A percentile compares a stretch with the other conserved stretches of the same genome.
Conservation (phyloP, 495 filamentous ascomycete genomes). For the Penicillium bialowiezense region DNA sequence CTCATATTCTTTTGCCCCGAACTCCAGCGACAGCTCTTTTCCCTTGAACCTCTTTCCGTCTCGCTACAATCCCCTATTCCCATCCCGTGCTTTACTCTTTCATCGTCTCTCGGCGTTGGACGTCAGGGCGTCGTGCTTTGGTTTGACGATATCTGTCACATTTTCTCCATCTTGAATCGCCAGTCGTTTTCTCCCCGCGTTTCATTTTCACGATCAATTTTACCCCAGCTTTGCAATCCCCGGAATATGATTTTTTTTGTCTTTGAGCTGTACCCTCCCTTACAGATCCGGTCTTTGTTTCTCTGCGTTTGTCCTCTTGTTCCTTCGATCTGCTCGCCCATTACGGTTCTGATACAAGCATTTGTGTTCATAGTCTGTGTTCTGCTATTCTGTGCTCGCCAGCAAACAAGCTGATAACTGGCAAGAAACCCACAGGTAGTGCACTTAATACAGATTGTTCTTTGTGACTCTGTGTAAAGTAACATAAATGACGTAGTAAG, state of each 20-base stretch:
- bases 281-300: conserved; percentile 8
- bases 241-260: conserved; percentile 12
- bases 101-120: conserved; percentile 48
- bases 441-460: conserved; percentile 12
- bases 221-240: conserved; percentile 2
- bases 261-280: conserved; percentile 15
- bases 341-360: conserved; percentile 3
- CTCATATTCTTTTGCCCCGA: conserved; percentile 14
- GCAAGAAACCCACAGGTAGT: conserved; percentile 19
- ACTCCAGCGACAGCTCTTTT: conserved; percentile 24
- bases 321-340: conserved; percentile 8
- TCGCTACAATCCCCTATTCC: conserved; percentile 13
- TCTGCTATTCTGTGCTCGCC: not conserved
- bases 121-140: conserved; percentile 46
- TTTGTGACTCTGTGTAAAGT: too few species aligned
- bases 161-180: conserved; percentile 26
- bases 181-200: conserved; percentile 12
- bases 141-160: conserved; percentile 33
- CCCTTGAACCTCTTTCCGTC: conserved; percentile 16
- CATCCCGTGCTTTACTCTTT: conserved; percentile 33
- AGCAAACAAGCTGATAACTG: conserved; percentile 10
- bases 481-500: too few species aligned
- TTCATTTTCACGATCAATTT: not conserved
- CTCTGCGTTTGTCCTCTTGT: conserved; percentile 1
- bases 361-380: conserved; percentile 7